phyloP scores from a whole-genome alignment of 257 asterid species.

The Penstemon newberryi region DNA sequence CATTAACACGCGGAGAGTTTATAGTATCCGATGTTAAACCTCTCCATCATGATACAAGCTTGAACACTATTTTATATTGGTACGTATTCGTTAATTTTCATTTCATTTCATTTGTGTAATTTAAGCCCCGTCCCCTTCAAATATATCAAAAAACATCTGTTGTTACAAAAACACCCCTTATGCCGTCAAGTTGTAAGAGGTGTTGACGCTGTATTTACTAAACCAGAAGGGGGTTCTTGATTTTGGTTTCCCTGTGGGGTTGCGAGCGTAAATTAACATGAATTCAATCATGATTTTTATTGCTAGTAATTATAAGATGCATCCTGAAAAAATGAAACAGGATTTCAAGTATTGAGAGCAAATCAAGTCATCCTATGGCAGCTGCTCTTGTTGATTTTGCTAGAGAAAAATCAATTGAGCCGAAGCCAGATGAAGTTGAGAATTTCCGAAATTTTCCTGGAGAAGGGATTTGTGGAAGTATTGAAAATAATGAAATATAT shows the following conservation, averaged over 20 bases:
- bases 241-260: too few relatives aligned
- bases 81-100: conserved; percentile 10
- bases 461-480: conserved; percentile 78
- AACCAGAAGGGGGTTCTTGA: too few relatives aligned
- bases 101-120: background rate
- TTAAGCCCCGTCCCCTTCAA: too few relatives aligned
- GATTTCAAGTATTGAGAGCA: conserved; percentile 90
- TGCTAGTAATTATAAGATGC: too few relatives aligned
- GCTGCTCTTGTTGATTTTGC: conserved; percentile 68
- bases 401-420: conserved; percentile 40
- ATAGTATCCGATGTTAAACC: conserved; percentile 59
- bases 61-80: conserved; percentile 60
- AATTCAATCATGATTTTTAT: too few relatives aligned
- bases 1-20: conserved; percentile 84
- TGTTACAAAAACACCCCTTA: too few relatives aligned
- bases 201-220: too few relatives aligned
- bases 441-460: conserved; percentile 70
- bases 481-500: conserved; percentile 54
- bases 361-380: conserved; percentile 90
- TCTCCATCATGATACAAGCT: conserved; percentile 44
- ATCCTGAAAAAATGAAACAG: conserved; percentile 26
- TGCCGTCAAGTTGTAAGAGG: too few relatives aligned
- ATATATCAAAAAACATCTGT: too few relatives aligned
- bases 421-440: conserved; percentile 69
- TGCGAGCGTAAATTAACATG: too few relatives aligned